Percentiles rank a stretch among this genome's conserved stretches.
phyloP scores from a whole-genome alignment of 2,329 filamentous ascomycete species.

The Apiospora hydei region DNA sequence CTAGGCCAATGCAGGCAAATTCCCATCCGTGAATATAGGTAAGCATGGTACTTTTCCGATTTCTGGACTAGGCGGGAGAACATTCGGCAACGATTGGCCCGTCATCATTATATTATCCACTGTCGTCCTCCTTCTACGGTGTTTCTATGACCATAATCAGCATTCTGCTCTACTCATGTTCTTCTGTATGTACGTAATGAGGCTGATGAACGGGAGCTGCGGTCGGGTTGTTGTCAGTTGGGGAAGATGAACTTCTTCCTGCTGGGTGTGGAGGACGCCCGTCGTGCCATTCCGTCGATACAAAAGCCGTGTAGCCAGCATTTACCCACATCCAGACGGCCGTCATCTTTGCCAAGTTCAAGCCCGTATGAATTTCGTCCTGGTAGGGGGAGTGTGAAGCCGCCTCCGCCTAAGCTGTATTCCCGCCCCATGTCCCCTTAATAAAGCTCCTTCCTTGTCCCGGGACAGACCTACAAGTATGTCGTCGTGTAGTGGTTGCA shows the following conservation, averaged over 20 bases:
- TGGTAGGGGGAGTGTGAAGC: background rate
- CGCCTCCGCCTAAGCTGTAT: background rate
- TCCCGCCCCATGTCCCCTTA: background rate
- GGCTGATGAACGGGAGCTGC: background rate
- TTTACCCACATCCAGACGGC: background rate
- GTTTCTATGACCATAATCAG: background rate
- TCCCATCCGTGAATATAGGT: background rate
- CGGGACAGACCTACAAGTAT: background rate
- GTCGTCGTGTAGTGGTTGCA: background rate
- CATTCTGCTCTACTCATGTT: background rate
- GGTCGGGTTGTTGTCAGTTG: background rate
- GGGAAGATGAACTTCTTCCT: background rate
- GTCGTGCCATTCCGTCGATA: background rate
- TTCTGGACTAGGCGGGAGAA: background rate
- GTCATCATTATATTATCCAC: background rate
- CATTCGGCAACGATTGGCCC: background rate
- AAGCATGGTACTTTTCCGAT: slow-evolving; percentile 11
- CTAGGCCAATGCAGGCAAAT: slow-evolving; percentile 1
- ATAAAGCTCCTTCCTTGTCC: background rate
- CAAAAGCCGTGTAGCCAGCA: background rate
- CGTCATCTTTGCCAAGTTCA: background rate
- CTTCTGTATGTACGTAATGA: background rate
- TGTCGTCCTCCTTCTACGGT: background rate
- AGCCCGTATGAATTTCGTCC: background rate
- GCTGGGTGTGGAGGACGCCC: background rate